A percentile compares a stretch with the other conserved stretches of the same genome.
Conservation (phyloP, 176 grass and related monocot genomes). For the Carex cristatella region DNA sequence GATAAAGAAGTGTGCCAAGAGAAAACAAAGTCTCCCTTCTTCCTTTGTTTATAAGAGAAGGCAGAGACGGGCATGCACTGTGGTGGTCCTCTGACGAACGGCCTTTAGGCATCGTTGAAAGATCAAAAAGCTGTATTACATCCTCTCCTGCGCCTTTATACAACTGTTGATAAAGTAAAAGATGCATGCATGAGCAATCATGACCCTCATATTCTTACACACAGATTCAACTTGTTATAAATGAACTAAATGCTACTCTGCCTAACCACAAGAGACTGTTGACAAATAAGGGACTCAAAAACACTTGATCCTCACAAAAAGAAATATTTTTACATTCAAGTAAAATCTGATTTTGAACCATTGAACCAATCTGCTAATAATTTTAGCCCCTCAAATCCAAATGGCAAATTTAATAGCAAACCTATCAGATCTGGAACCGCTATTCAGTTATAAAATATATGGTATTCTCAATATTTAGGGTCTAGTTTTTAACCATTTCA, state of each 20-base stretch:
- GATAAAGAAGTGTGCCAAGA: constrained; percentile 85
- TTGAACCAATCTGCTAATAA: background rate
- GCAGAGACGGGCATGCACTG: constrained; percentile 51
- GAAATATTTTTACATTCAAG: background rate
- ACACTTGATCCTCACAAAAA: background rate
- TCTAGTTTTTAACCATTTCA: background rate
- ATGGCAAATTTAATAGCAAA: background rate
- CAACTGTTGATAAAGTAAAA: constrained; percentile 47
- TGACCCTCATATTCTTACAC: background rate
- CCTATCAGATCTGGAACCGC: background rate
- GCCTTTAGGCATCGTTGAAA: constrained; percentile 71
- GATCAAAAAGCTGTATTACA: constrained; percentile 87
- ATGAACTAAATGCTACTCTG: constrained; percentile 3
- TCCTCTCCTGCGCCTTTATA: constrained; percentile 97
- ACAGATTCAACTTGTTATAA: background rate
- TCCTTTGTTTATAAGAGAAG: constrained; percentile 79
- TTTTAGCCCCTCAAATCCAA: background rate
- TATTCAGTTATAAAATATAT: background rate
- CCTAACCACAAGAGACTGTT: background rate
- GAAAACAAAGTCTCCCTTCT: constrained; percentile 91
- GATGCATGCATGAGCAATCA: background rate
- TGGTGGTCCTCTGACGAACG: constrained; percentile 59
- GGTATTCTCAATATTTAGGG: background rate
- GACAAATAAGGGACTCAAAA: background rate
- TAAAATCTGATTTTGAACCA: background rate